Evolutionary conservation across 2,329 filamentous ascomycete genomes (phyloP).

Genomic region (Domatiomyces globalis): DNA sequence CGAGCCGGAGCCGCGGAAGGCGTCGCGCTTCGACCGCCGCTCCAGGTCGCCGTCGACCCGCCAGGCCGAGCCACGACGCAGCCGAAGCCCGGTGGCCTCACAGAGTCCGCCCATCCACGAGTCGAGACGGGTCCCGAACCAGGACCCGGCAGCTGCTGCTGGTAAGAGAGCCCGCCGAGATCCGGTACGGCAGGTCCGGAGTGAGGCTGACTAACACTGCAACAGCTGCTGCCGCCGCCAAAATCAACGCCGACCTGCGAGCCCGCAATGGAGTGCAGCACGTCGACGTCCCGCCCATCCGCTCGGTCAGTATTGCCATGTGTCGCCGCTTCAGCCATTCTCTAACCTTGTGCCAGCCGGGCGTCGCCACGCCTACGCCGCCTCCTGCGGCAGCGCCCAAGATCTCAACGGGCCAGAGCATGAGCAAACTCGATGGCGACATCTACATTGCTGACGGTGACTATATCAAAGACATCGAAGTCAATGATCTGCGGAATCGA

Average conservation of each 20-base stretch:
- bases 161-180: neutral
- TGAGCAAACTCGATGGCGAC: constrained; percentile 59
- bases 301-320: constrained; percentile 34
- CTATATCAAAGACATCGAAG: constrained; percentile 97
- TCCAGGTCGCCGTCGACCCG: constrained; percentile 65
- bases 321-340: constrained; percentile 17
- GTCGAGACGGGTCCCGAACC: neutral
- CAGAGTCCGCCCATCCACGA: constrained; percentile 30
- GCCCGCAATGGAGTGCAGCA: constrained; percentile 82
- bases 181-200: too few species aligned
- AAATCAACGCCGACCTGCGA: constrained; percentile 70
- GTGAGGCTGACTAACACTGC: neutral
- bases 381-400: constrained; percentile 23
- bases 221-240: constrained; percentile 71
- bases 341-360: neutral
- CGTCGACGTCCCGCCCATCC: constrained; percentile 73
- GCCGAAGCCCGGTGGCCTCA: constrained; percentile 53
- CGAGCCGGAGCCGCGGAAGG: constrained; percentile 60
- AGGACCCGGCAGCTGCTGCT: neutral
- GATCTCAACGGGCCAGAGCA: constrained; percentile 34
- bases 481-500: constrained; percentile 93
- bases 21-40: constrained; percentile 78
- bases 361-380: constrained; percentile 4
- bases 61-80: constrained; percentile 55
- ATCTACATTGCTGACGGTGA: constrained; percentile 94